Evolutionary conservation across 2,329 filamentous ascomycete genomes (phyloP).

Genomic region (Aspergillus floridensis): DNA sequence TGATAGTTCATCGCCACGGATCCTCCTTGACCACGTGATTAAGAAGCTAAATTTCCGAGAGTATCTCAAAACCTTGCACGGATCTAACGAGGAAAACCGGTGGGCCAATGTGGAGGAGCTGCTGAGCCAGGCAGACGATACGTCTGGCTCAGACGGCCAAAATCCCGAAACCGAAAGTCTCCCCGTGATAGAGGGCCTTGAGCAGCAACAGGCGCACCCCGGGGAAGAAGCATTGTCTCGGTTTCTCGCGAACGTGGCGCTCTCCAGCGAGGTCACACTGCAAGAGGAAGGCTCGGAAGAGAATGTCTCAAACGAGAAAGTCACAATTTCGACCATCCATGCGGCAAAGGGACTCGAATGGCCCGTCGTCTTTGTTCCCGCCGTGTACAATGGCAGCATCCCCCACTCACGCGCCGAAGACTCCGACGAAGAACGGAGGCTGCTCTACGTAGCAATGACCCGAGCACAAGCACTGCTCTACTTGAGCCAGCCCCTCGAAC

Average conservation of each 20-base stretch:
- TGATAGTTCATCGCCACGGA: conserved; percentile 40
- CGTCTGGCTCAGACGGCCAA: conserved; percentile 53
- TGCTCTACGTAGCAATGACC: conserved; percentile 97
- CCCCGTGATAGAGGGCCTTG: conserved; percentile 67
- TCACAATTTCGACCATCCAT: conserved; percentile 95
- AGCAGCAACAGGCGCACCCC: conserved; percentile 55
- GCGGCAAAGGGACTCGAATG: conserved; percentile 95
- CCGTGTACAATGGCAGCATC: conserved; percentile 84
- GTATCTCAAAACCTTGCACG: conserved; percentile 69
- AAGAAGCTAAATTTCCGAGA: conserved; percentile 69
- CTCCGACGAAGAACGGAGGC: conserved; percentile 76
- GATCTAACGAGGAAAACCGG: conserved; percentile 71
- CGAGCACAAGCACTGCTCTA: conserved; percentile 83
- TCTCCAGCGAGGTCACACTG: conserved; percentile 71
- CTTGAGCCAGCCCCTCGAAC: conserved; percentile 73
- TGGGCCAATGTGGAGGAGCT: conserved; percentile 91
- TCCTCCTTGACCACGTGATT: conserved; percentile 57
- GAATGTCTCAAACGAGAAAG: conserved; percentile 53
- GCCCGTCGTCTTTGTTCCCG: conserved; percentile 91
- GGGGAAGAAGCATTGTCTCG: conserved; percentile 66
- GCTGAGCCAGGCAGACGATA: conserved; percentile 73
- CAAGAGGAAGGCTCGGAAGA: conserved; percentile 54
- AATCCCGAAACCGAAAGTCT: conserved; percentile 54
- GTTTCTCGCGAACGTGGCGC: conserved; percentile 84
- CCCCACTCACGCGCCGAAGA: conserved; percentile 86